These are phyloP conservation scores for Porphyridium purpureum DNA, from an alignment of 23 red algal species.

Conservation along the genomic window DNA sequence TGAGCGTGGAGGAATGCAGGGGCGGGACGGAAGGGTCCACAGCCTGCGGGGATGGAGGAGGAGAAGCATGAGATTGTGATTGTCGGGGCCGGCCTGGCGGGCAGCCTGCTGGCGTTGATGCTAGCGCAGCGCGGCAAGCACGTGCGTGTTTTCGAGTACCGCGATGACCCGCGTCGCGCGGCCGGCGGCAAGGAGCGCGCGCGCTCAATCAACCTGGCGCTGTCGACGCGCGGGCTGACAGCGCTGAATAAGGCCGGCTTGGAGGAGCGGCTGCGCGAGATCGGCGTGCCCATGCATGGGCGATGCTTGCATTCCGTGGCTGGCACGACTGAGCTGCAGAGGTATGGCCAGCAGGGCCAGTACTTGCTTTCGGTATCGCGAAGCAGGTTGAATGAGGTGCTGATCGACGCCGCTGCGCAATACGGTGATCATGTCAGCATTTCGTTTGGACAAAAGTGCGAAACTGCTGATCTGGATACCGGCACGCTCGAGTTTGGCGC, in stretches of 20 bases:
- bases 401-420: constrained; percentile 36
- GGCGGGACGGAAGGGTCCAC: too few species aligned
- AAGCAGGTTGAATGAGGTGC: constrained; percentile 15
- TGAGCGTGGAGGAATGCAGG: too few species aligned
- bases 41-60: too few species aligned
- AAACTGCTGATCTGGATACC: constrained; percentile 4
- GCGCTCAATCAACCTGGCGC: constrained; percentile 92
- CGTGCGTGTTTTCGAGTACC: constrained; percentile 38
- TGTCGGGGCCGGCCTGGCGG: constrained; percentile 71
- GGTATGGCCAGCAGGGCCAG: constrained; percentile 68
- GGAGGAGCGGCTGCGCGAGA: constrained; percentile 4
- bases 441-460: neutral
- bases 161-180: constrained; percentile 18
- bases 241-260: constrained; percentile 42
- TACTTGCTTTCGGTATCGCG: constrained; percentile 66
- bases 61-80: too few species aligned
- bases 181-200: neutral
- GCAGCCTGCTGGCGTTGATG: constrained; percentile 47
- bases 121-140: constrained; percentile 11
- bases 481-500: constrained; percentile 2
- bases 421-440: constrained; percentile 1
- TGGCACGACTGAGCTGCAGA: constrained; percentile 12
- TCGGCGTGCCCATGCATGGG: constrained; percentile 71
- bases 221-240: constrained; percentile 81
- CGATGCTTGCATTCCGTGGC: constrained; percentile 40